A percentile compares a stretch with the other conserved stretches of the same genome.
These are phyloP conservation scores for Anthostomella pinea DNA, from an alignment of 2,329 filamentous ascomycete genomes.

Conservation along the genomic window DNA sequence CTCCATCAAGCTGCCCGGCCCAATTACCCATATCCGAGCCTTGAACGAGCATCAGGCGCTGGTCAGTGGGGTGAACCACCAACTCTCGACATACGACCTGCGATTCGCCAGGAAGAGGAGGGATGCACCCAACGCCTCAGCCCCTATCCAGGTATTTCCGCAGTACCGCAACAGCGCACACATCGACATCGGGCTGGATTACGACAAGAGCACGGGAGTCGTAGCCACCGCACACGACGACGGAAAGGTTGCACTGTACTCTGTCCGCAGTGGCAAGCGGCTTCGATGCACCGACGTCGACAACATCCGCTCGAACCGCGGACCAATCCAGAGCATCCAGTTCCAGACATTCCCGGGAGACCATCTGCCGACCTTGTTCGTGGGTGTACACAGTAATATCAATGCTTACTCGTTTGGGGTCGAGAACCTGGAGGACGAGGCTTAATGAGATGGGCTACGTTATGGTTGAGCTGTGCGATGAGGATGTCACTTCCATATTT, in stretches of 20 bases:
- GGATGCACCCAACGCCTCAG: neutral
- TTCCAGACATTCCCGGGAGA: conserved; percentile 47
- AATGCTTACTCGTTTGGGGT: conserved; percentile 45
- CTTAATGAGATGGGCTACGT: too few relatives aligned
- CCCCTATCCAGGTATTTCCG: conserved; percentile 46
- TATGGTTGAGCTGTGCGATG: too few relatives aligned
- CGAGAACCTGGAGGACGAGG: conserved; percentile 33
- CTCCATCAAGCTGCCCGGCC: conserved; percentile 33
- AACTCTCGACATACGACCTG: conserved; percentile 56
- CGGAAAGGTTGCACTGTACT: conserved; percentile 48
- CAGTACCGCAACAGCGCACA: conserved; percentile 49
- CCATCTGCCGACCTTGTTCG: conserved; percentile 44
- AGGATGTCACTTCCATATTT: too few relatives aligned
- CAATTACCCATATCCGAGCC: conserved; percentile 49
- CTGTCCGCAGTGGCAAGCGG: conserved; percentile 42
- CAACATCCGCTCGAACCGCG: conserved; percentile 5
- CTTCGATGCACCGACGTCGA: conserved; percentile 30
- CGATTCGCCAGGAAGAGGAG: conserved; percentile 37
- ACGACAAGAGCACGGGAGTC: conserved; percentile 43
- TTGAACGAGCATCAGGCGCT: conserved; percentile 50
- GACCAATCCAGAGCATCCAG: conserved; percentile 41
- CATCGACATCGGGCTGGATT: conserved; percentile 50
- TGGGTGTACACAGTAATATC: conserved; percentile 37
- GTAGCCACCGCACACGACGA: conserved; percentile 55
- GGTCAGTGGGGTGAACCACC: conserved; percentile 47